Evolutionary conservation across 2,329 filamentous ascomycete genomes (phyloP).

Genomic region (Macrophomina pseudophaseolina): DNA sequence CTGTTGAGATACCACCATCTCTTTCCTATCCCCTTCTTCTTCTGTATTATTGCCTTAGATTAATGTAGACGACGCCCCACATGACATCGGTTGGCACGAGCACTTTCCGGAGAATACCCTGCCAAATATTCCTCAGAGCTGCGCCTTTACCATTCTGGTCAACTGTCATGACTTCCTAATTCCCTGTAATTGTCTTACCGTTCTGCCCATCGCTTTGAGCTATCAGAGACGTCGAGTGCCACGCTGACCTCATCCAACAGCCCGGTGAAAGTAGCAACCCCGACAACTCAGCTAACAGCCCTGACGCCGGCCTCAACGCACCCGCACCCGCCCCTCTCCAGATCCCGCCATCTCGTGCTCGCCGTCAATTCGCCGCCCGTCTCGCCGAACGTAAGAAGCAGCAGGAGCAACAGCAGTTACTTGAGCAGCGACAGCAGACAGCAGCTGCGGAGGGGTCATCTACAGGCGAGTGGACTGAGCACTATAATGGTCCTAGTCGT

Average conservation of each 20-base stretch:
- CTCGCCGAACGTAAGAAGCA: slow-evolving; percentile 61
- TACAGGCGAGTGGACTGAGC: slow-evolving; percentile 8
- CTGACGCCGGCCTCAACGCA: slow-evolving; percentile 56
- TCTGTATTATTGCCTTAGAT: slow-evolving; percentile 28
- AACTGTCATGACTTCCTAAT: slow-evolving; percentile 11
- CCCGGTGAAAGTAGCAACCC: background rate
- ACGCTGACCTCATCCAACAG: slow-evolving; percentile 27
- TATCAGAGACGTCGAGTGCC: slow-evolving; percentile 33
- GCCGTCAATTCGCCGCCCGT: slow-evolving; percentile 86
- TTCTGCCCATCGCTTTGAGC: slow-evolving; percentile 30
- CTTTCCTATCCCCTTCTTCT: slow-evolving; percentile 24
- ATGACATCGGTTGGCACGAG: slow-evolving; percentile 13
- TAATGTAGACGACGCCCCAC: slow-evolving; percentile 23
- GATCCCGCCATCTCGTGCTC: slow-evolving; percentile 82
- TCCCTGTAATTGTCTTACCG: slow-evolving; percentile 30
- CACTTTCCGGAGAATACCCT: slow-evolving; percentile 11
- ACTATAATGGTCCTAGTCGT: slow-evolving; percentile 4
- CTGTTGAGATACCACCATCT: slow-evolving; percentile 22
- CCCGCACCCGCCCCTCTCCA: slow-evolving; percentile 73
- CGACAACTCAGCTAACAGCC: slow-evolving; percentile 6
- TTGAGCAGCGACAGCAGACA: background rate
- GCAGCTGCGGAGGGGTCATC: background rate
- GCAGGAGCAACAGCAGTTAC: slow-evolving; percentile 19
- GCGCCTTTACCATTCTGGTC: slow-evolving; percentile 21
- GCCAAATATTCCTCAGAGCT: slow-evolving; percentile 23